Evolutionary conservation across 805 yeast species (phyloP).

Genomic region (Teunomyces stri): DNA sequence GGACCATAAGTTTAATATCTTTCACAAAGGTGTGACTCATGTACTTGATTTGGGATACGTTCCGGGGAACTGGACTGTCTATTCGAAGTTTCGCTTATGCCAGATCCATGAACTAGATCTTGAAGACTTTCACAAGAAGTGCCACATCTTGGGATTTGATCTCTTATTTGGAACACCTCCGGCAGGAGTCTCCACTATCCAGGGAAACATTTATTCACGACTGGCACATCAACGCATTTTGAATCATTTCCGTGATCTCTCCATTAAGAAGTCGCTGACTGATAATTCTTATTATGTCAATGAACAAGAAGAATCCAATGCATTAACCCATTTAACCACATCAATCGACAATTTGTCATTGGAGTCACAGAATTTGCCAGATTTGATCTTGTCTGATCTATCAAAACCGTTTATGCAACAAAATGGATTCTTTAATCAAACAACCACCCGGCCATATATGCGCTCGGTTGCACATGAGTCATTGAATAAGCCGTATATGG

Average conservation of each 20-base stretch:
- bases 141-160: constrained; percentile 45
- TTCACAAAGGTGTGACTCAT: constrained; percentile 24
- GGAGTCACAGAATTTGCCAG: constrained; percentile 28
- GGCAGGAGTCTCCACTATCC: constrained; percentile 71
- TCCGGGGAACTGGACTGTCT: constrained; percentile 43
- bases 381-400: constrained; percentile 37
- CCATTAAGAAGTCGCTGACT: constrained; percentile 7
- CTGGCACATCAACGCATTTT: constrained; percentile 24
- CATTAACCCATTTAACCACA: constrained; percentile 14
- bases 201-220: constrained; percentile 79
- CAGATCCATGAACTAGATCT: constrained; percentile 28
- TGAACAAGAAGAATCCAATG: constrained; percentile 22
- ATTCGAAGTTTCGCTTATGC: constrained; percentile 25
- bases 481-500: constrained; percentile 23
- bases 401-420: constrained; percentile 32
- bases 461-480: constrained; percentile 24
- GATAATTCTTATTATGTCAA: constrained; percentile 25
- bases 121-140: constrained; percentile 25
- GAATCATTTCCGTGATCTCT: constrained; percentile 28
- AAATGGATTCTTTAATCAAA: constrained; percentile 37
- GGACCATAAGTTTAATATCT: constrained; percentile 26
- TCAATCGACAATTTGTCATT: background rate
- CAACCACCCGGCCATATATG: constrained; percentile 33
- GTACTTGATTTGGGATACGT: constrained; percentile 40
- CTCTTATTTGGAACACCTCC: constrained; percentile 79